Evolutionary conservation across 2,329 filamentous ascomycete genomes (phyloP).

Genomic region (Coccinonectria pachysandricola): DNA sequence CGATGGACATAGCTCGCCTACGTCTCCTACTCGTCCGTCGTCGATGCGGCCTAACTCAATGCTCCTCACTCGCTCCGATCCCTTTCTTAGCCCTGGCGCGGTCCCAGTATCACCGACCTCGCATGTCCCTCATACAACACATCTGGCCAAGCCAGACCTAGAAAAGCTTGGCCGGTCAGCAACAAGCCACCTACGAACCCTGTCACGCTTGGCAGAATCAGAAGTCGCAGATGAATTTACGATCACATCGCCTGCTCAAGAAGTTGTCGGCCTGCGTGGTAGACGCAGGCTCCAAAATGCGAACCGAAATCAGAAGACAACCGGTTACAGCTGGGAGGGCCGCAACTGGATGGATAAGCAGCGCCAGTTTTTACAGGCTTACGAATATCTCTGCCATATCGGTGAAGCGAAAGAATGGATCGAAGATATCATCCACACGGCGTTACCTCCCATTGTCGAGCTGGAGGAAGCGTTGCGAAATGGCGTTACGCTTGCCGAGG

Average conservation of each 20-base stretch:
- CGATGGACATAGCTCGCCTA: conserved; percentile 31
- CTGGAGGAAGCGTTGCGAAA: conserved; percentile 86
- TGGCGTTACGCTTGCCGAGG: conserved; percentile 87
- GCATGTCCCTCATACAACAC: conserved; percentile 23
- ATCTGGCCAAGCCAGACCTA: conserved; percentile 60
- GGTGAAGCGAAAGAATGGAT: conserved; percentile 99
- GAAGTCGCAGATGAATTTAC: conserved; percentile 70
- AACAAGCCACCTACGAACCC: conserved; percentile 76
- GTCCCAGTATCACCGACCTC: conserved; percentile 23
- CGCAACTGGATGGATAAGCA: conserved; percentile 99
- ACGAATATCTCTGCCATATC: conserved; percentile 97
- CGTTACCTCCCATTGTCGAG: conserved; percentile 85
- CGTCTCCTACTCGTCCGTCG: conserved; percentile 31
- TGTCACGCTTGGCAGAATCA: conserved; percentile 73
- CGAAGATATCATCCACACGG: conserved; percentile 73
- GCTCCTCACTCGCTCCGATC: conserved; percentile 48
- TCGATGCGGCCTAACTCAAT: conserved; percentile 49
- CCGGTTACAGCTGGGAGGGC: conserved; percentile 62
- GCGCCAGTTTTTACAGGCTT: conserved; percentile 88
- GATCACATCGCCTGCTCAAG: conserved; percentile 66
- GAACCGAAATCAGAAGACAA: conserved; percentile 35
- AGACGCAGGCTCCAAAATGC: conserved; percentile 69
- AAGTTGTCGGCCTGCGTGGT: conserved; percentile 80
- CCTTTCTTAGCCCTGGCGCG: conserved; percentile 30
- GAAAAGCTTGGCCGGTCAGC: conserved; percentile 78